Base-by-base conservation (phyloP, 2,329 filamentous ascomycete genomes). In the Ophiostoma perfectum region DNA sequence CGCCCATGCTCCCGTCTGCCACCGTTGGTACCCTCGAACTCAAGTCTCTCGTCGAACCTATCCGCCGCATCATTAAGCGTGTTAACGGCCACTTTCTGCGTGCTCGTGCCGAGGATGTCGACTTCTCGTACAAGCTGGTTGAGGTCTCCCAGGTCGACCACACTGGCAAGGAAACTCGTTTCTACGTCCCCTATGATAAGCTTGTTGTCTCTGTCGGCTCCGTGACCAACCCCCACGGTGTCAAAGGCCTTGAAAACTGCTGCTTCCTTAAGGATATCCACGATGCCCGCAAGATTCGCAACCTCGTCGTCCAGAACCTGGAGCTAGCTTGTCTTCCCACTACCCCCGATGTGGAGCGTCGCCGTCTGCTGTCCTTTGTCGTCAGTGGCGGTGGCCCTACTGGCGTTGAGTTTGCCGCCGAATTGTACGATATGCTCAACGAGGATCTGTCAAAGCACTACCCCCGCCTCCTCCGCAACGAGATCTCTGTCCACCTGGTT, bases 161-260 rank as follows among this genome's bases (percentile, higher is more conserved):
- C 3, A 78, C 83, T 70, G 95, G 95, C 4, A 82, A 91, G n/a
- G 87, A 90, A 74, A 83, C 87, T 68, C 83, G 87, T 55, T 99
- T 98, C 80, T 99, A 99, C 76, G 84, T 99, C 1, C 95, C 95
- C 0, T 99, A 99, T 76, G 96, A 99, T 77, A 99, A 99, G 80
- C 84, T 99, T 64, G 90, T 99, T 41, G 84, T 99, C 74, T 93
- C 89, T 39, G 93, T 98, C 69, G 94, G 94, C 45, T 97, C 93
- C 27, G 88, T 90, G 18, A 96, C 93, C 14, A 99, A 99, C 76
- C 89, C 93, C 1, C 95, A 99, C 75, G 96, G 96, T 63, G 96
- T 99, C 69, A 93, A 95, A 76, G 95, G 95, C 9, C 84, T 99
- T 12, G 92, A 98, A 73, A 86, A 99, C 76, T 97, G 93, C 78